These are phyloP conservation scores for Leishmania guyanensis DNA, from an alignment of 208 protist genomes.

Conservation along the genomic window DNA sequence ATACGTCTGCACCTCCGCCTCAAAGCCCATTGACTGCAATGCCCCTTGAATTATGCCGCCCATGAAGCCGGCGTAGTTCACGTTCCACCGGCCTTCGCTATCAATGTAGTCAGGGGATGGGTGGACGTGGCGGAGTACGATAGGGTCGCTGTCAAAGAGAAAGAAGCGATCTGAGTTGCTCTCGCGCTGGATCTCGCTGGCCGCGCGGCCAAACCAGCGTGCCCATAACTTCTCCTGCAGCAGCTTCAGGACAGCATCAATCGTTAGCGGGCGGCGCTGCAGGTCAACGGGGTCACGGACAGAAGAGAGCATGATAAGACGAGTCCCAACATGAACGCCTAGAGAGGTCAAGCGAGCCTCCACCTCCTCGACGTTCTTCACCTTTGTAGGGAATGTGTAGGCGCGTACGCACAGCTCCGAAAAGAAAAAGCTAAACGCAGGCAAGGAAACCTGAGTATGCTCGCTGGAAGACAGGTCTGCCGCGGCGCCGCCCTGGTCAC, in stretches of 20 bases:
- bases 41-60: slow-evolving; percentile 83
- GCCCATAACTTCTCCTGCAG: slow-evolving; percentile 77
- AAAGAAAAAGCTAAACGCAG: slow-evolving; percentile 86
- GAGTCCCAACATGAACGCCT: slow-evolving; percentile 66
- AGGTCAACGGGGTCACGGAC: slow-evolving; percentile 55
- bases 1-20: slow-evolving; percentile 79
- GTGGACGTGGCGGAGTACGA: slow-evolving; percentile 69
- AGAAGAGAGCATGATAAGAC: slow-evolving; percentile 70
- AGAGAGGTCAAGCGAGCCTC: slow-evolving; percentile 75
- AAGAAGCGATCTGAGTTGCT: slow-evolving; percentile 83
- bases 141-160: slow-evolving; percentile 76
- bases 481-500: slow-evolving; percentile 20
- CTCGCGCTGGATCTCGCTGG: slow-evolving; percentile 81
- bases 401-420: slow-evolving; percentile 82
- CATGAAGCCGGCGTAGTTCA: slow-evolving; percentile 88
- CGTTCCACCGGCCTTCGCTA: slow-evolving; percentile 69
- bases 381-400: slow-evolving; percentile 75
- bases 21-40: slow-evolving; percentile 76
- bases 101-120: slow-evolving; percentile 83
- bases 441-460: slow-evolving; percentile 67
- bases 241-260: slow-evolving; percentile 65
- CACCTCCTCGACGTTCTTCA: slow-evolving; percentile 76
- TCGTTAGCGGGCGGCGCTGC: slow-evolving; percentile 61
- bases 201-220: slow-evolving; percentile 80
- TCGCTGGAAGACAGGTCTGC: slow-evolving; percentile 33